phyloP scores from a whole-genome alignment of 1,139 yeast genomes.

The Candida sojae region DNA sequence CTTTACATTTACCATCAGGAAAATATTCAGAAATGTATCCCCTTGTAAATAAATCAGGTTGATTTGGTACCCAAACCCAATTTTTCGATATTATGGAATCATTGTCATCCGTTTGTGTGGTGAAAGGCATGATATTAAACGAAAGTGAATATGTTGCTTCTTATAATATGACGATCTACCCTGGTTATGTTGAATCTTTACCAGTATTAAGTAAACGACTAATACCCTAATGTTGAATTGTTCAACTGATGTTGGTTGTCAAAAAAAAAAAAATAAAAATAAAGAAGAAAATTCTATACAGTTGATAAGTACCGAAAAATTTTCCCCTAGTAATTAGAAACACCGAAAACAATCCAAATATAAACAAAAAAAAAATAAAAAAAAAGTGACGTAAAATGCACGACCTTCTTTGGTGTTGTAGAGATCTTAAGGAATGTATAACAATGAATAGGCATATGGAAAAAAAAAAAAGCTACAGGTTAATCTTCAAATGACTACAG shows the following conservation, averaged over 20 bases:
- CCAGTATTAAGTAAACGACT: no score
- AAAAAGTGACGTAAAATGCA: neutral
- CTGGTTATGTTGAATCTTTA: no score
- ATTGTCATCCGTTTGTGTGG: slow-evolving; percentile 3
- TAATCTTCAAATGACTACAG: no score
- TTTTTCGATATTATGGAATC: slow-evolving; percentile 13
- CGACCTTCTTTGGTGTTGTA: neutral
- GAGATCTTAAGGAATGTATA: no score
- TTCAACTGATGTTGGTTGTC: neutral
- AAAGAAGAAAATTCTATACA: no score
- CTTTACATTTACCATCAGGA: slow-evolving; percentile 51
- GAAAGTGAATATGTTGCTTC: neutral
- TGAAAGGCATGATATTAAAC: neutral
- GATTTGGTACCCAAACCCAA: slow-evolving; percentile 51
- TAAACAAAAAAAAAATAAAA: neutral
- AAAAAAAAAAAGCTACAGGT: no score
- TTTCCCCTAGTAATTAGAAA: neutral
- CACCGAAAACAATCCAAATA: slow-evolving; percentile 1
- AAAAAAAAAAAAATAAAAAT: neutral
- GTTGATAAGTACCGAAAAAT: slow-evolving; percentile 1
- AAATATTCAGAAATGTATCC: slow-evolving; percentile 66
- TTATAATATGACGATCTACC: no score
- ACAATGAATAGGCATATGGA: no score
- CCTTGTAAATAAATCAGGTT: slow-evolving; percentile 61
- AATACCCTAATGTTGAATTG: neutral